Evolutionary conservation across 2,329 filamentous ascomycete species (phyloP).

Genomic region (Microdochium bolleyi): DNA sequence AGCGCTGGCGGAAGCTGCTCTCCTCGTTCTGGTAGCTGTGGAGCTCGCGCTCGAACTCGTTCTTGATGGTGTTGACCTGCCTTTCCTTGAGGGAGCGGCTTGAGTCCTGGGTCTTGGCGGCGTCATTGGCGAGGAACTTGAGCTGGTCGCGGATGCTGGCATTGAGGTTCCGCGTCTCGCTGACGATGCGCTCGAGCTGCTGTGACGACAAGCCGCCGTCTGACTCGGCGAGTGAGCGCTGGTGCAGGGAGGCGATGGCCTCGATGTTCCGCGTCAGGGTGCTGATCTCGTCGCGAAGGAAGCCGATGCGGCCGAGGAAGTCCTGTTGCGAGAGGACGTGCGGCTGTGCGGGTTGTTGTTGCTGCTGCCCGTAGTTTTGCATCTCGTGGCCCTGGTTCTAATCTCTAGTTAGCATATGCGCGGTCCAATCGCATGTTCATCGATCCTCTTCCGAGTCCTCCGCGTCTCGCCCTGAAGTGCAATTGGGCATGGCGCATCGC

Average conservation of each 20-base stretch:
- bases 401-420: conserved; percentile 8
- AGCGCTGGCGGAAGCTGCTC: conserved; percentile 59
- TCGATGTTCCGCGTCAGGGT: conserved; percentile 59
- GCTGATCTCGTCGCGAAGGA: conserved; percentile 60
- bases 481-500: not conserved
- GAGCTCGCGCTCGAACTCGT: conserved; percentile 64
- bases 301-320: conserved; percentile 60
- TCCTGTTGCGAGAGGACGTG: conserved; percentile 52
- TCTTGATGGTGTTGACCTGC: conserved; percentile 63
- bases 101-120: conserved; percentile 51
- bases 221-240: conserved; percentile 60
- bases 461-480: not conserved
- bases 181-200: conserved; percentile 59
- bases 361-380: conserved; percentile 34
- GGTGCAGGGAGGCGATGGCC: conserved; percentile 61
- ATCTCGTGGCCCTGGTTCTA: conserved; percentile 43
- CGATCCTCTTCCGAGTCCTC: not conserved
- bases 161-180: conserved; percentile 65
- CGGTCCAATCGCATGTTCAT: not conserved
- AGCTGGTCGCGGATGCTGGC: conserved; percentile 73
- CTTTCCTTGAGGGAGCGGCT: conserved; percentile 59
- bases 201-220: conserved; percentile 43
- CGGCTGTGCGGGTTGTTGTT: conserved; percentile 10
- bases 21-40: conserved; percentile 66
- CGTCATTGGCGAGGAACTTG: conserved; percentile 66